Evolutionary conservation across 345 rosid species (phyloP), one percentile per base, ranked within the genome.

Genomic region (Heritiera fomes): DNA sequence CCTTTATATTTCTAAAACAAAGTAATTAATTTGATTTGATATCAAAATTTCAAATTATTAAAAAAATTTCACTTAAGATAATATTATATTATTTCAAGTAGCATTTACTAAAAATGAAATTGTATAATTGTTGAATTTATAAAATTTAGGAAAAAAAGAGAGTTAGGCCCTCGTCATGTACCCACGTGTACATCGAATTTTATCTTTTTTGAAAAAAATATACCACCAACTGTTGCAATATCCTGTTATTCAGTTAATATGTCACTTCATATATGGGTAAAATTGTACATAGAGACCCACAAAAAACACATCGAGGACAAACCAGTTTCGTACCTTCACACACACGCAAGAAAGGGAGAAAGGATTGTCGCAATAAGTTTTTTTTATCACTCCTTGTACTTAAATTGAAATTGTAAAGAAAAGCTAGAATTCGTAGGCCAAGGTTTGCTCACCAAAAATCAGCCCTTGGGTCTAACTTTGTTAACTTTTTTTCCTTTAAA

Each of bases 401-500:
- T 66, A 41, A 41, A 66, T 66, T 66, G 30, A 65, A 65, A 40
- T 66, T n/a, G 71, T 3, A 32, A 63, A 80, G 38, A 49, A 87
- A 87, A 76, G 75, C 3, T 28, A 63, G 85, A 85, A 85, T 78
- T 78, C 60, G 85, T 76, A 80, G 86, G 86, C 45, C 72, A 71
- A 70, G 71, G 76, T 73, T 59, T 45, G 79, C 66, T 64, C 78
- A 75, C 84, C 49, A 34, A 76, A 81, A 52, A 60, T 71, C 60
- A 58, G 75, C 47, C 75, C 7, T 50, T 17, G 30, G 7, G 13
- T 66, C 73, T 47, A 11, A n/a, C 52, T 38, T 41, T 7, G 41
- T 67, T 18, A 20, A 43, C 79, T 79, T 78, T 60, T 60, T 28
- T 60, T 15, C 38, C n/a, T 13, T 38, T 23, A 23, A 23, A 23